phyloP scores from a whole-genome alignment of 768 basidiomycete genomes.

The Termitomyces sp. region DNA sequence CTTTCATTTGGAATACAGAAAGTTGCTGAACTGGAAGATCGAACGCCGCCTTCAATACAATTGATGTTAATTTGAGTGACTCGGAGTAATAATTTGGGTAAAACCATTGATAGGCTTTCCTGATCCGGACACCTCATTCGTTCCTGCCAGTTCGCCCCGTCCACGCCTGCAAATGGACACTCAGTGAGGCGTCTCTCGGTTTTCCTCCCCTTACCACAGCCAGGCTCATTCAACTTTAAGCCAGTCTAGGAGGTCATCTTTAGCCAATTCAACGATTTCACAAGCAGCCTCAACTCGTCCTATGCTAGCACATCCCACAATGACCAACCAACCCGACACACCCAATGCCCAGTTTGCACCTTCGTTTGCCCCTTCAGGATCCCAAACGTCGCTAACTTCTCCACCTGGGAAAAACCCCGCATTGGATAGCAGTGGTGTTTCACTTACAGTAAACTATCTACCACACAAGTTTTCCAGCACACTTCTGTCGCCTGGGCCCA shows the following conservation, averaged over 20 bases:
- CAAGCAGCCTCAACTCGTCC: slow-evolving; percentile 15
- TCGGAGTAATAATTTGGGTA: background rate
- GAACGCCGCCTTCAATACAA: background rate
- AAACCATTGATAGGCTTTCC: background rate
- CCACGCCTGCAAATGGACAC: slow-evolving; percentile 12
- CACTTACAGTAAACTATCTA: slow-evolving; percentile 62
- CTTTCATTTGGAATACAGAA: background rate
- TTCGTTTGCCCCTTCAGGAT: slow-evolving; percentile 13
- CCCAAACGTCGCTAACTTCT: slow-evolving; percentile 5
- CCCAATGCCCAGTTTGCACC: slow-evolving; percentile 13
- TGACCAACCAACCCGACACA: slow-evolving; percentile 12
- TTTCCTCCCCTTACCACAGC: background rate
- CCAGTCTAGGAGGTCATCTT: slow-evolving; percentile 15
- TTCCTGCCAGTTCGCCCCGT: slow-evolving; percentile 1
- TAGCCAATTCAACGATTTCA: slow-evolving; percentile 16
- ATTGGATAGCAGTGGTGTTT: slow-evolving; percentile 17
- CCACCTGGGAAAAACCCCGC: slow-evolving; percentile 4
- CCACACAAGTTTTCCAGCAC: slow-evolving; percentile 62
- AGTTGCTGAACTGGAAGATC: background rate
- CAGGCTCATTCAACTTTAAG: slow-evolving; percentile 10
- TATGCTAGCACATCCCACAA: slow-evolving; percentile 10
- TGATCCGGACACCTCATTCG: background rate
- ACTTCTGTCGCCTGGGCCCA: slow-evolving; percentile 35
- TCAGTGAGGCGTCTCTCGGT: slow-evolving; percentile 10
- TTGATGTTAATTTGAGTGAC: too few species aligned